Conservation (phyloP, 768 basidiomycete genomes). For the Porpolomopsis calyptriformis region DNA sequence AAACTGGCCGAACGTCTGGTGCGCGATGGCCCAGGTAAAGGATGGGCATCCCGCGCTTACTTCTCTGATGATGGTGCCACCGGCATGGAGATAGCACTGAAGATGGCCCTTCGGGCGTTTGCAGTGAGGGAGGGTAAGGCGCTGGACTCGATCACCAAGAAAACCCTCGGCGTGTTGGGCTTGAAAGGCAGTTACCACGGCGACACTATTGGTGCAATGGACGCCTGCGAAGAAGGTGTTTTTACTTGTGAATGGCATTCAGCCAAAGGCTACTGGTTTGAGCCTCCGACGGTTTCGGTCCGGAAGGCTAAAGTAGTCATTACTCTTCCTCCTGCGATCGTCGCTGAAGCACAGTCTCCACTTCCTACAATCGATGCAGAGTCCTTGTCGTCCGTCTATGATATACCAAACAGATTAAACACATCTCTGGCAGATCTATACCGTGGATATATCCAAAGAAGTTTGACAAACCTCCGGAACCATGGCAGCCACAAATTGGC, state of each 20-base stretch:
- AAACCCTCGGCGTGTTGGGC: slow-evolving; percentile 67
- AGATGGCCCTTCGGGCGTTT: slow-evolving; percentile 84
- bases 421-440: slow-evolving; percentile 59
- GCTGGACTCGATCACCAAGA: slow-evolving; percentile 29
- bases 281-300: slow-evolving; percentile 71
- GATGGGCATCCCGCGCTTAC: slow-evolving; percentile 88
- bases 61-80: slow-evolving; percentile 94
- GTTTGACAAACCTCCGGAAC: slow-evolving; percentile 36
- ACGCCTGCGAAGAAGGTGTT: slow-evolving; percentile 83
- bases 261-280: slow-evolving; percentile 88
- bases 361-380: slow-evolving; percentile 24
- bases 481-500: slow-evolving; percentile 40
- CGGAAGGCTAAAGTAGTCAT: slow-evolving; percentile 47
- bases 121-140: slow-evolving; percentile 27
- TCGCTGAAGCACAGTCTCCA: slow-evolving; percentile 17
- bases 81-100: slow-evolving; percentile 93
- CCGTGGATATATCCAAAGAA: slow-evolving; percentile 41
- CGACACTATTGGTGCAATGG: slow-evolving; percentile 96
- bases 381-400: slow-evolving; percentile 55
- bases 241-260: slow-evolving; percentile 96
- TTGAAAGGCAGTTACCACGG: slow-evolving; percentile 93
- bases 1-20: slow-evolving; percentile 73
- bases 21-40: slow-evolving; percentile 64
- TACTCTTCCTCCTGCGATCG: slow-evolving; percentile 41
- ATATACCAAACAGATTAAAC: slow-evolving; percentile 49